A percentile compares a stretch with the other conserved stretches of the same genome.
These are phyloP conservation scores for Colletotrichum navitas DNA, from an alignment of 2,329 filamentous ascomycete species.

Conservation along the genomic window DNA sequence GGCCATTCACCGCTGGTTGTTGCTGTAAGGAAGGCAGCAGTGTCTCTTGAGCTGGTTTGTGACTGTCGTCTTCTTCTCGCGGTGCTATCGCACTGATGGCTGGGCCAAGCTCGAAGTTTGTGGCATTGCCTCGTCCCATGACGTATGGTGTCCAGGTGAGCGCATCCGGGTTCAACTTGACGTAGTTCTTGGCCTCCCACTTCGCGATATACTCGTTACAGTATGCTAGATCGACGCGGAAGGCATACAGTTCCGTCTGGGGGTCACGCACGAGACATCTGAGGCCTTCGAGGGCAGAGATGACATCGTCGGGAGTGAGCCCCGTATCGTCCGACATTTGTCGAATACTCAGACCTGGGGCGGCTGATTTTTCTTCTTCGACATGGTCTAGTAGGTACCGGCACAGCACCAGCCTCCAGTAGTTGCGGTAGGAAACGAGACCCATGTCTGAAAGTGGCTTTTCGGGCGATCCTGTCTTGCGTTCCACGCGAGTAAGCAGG, in stretches of 20 bases:
- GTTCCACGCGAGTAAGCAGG: conserved; percentile 90
- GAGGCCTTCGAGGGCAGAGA: conserved; percentile 91
- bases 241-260: conserved; percentile 87
- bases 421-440: conserved; percentile 95
- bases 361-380: conserved; percentile 51
- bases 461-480: conserved; percentile 94
- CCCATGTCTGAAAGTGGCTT: conserved; percentile 99
- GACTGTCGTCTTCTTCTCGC: conserved; percentile 77
- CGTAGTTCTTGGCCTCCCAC: conserved; percentile 90
- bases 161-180: conserved; percentile 82
- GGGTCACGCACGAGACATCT: conserved; percentile 92
- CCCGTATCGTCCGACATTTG: conserved; percentile 89
- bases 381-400: conserved; percentile 79
- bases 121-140: conserved; percentile 88
- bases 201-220: conserved; percentile 89
- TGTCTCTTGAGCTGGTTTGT: conserved; percentile 51
- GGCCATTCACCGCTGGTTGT: neutral
- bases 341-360: conserved; percentile 67
- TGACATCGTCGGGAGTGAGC: conserved; percentile 95
- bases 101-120: conserved; percentile 85
- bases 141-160: conserved; percentile 97
- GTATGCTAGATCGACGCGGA: conserved; percentile 87
- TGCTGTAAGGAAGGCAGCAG: neutral
- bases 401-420: conserved; percentile 92
- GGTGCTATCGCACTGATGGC: conserved; percentile 88